Base-by-base conservation (phyloP, 2,329 filamentous ascomycete species). In the Diaporthe vexans region DNA sequence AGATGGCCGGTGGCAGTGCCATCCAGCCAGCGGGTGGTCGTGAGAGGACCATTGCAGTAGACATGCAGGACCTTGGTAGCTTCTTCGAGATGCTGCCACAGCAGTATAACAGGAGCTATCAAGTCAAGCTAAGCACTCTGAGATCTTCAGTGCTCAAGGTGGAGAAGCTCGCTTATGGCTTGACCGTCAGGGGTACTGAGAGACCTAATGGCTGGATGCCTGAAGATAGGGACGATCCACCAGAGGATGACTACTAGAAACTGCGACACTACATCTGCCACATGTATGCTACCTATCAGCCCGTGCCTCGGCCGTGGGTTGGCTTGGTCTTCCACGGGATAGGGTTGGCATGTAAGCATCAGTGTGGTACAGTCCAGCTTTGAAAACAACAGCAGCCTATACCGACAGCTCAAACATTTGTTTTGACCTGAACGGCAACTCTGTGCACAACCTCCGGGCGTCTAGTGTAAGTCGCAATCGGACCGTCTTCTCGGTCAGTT, bases 121-220 rank as follows among this genome's bases (percentile, higher is more conserved):
- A 90, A 63, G 93, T 93, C 84, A 99, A 99, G 88, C 90, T 95
- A 85, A 91, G 92, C 54, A 93, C 95, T 0, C 97, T 98, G 94
- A 90, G 92, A 79, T 90, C 91, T 80, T 97, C 95, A 82, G 95
- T 99, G 35, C 92, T 93, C 80, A 99, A 99, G 88, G 97, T 99
- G 15, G 97, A 99, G 88, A 92, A 91, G 77, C 90, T 96, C 33
- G 92, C 95, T 40, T 99, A 98, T 83, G 95, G 95, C 5, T 90
- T 98, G 78, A 91, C 93, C 40, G 94, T 99, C 29, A 88, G 97
- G 70, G 96, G 96, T 0, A 94, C 93, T 70, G 97, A 99, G 86
- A 87, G 95, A 76, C 96, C 96, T 0, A 94, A 93, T 81, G 96
- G 96, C 0, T 98, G 96, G 96, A 90, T 97, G 81, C 96, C 95